A percentile compares a stretch with the other conserved stretches of the same genome.
phyloP scores from a whole-genome alignment of 306 rosid species.

The Cucurbita moschata region DNA sequence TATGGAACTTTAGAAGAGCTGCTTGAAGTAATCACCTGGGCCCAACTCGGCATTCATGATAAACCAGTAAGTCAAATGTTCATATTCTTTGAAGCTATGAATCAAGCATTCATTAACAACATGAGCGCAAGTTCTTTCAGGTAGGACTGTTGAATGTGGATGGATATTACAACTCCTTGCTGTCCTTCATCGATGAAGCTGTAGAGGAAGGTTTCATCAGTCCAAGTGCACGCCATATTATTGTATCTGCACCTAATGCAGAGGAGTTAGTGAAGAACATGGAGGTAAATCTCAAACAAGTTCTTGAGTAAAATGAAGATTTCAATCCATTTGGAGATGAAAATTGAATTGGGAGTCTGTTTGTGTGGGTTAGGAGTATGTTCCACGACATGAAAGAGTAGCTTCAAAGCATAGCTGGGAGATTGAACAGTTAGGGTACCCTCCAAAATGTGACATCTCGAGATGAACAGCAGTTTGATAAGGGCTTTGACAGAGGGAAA shows the following conservation, averaged over 20 bases:
- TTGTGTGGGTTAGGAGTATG: conserved; percentile 37
- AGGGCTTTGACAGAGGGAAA: conserved; percentile 2
- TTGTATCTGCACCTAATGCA: conserved; percentile 76
- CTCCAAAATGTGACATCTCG: conserved; percentile 28
- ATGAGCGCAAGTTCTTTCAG: conserved; percentile 16
- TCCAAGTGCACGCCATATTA: conserved; percentile 83
- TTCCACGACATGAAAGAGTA: conserved; percentile 80
- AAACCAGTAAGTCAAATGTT: conserved; percentile 46
- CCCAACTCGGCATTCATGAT: conserved; percentile 95
- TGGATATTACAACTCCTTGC: conserved; percentile 79
- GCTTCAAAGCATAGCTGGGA: conserved; percentile 94
- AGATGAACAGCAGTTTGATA: conserved; percentile 22
- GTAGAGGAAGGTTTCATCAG: conserved; percentile 89
- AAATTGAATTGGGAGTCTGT: background rate
- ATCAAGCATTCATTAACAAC: background rate
- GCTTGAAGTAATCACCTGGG: conserved; percentile 96
- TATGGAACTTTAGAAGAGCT: conserved; percentile 98
- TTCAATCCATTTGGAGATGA: background rate
- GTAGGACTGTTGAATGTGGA: conserved; percentile 95
- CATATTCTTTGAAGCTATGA: background rate
- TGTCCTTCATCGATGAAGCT: conserved; percentile 83
- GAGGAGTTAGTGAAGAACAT: conserved; percentile 70
- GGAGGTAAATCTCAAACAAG: conserved; percentile 39
- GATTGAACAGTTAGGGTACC: conserved; percentile 35
- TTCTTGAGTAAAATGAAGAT: background rate